Percentiles rank a stretch among this genome's conserved stretches.
These are phyloP conservation scores for Artemisia annua DNA, from an alignment of 129 eudicot species.

Conservation along the genomic window DNA sequence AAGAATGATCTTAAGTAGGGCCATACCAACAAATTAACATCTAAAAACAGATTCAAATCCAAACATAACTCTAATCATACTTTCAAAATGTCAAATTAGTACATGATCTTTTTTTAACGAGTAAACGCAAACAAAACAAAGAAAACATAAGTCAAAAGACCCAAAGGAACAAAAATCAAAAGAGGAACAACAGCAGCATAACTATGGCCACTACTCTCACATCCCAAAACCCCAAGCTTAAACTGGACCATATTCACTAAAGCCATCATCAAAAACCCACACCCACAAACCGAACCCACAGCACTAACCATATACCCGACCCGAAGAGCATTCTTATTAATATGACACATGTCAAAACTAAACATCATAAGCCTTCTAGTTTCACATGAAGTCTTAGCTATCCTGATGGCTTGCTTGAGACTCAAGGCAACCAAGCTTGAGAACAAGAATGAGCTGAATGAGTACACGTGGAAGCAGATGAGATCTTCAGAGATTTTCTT, in stretches of 20 bases:
- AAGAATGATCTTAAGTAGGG: too few relatives aligned
- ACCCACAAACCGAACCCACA: slow-evolving; percentile 77
- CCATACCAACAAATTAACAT: too few relatives aligned
- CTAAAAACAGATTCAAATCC: not conserved
- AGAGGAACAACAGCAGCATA: slow-evolving; percentile 84
- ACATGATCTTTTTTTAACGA: slow-evolving; percentile 22
- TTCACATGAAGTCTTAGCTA: slow-evolving; percentile 2
- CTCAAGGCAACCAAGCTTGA: slow-evolving; percentile 85
- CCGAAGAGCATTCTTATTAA: slow-evolving; percentile 57
- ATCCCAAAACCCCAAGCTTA: slow-evolving; percentile 73
- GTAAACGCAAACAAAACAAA: slow-evolving; percentile 82
- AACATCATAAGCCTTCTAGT: slow-evolving; percentile 3
- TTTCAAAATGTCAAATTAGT: too few relatives aligned
- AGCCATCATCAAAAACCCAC: slow-evolving; percentile 80
- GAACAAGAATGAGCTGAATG: slow-evolving; percentile 83
- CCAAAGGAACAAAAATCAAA: slow-evolving; percentile 67
- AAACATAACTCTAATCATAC: not conserved
- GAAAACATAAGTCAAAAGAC: slow-evolving; percentile 66
- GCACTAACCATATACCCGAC: slow-evolving; percentile 81
- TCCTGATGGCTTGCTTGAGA: slow-evolving; percentile 78
- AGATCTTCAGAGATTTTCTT: slow-evolving; percentile 45
- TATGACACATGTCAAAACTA: slow-evolving; percentile 19
- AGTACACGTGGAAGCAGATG: slow-evolving; percentile 86
- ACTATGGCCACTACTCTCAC: slow-evolving; percentile 57
- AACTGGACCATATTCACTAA: slow-evolving; percentile 80